These are phyloP conservation scores for Chrysanthemum seticuspe DNA, from an alignment of 129 eudicot genomes.

Conservation along the genomic window DNA sequence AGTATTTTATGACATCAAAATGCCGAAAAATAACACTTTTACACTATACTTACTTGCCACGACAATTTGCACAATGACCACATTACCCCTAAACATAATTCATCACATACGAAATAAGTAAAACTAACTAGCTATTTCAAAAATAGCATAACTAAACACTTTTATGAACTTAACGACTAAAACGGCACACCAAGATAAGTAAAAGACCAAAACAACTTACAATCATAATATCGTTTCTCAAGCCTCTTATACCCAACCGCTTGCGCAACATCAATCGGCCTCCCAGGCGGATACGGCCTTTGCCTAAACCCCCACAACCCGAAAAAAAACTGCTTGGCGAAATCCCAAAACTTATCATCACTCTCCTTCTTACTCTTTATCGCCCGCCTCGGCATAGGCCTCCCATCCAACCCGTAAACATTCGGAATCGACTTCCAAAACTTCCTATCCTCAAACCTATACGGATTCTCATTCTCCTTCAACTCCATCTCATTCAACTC, in stretches of 20 bases:
- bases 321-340: constrained; percentile 78
- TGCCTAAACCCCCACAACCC: constrained; percentile 92
- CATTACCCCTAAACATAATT: too few relatives aligned
- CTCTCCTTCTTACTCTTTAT: constrained; percentile 41
- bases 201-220: constrained; percentile 44
- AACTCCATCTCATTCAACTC: constrained; percentile 63
- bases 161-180: too few relatives aligned
- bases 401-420: constrained; percentile 84
- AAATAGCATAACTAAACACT: too few relatives aligned
- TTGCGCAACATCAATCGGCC: constrained; percentile 91
- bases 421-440: constrained; percentile 70
- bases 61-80: too few relatives aligned
- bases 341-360: constrained; percentile 94
- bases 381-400: constrained; percentile 86
- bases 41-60: too few relatives aligned
- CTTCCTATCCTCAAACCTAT: constrained; percentile 50
- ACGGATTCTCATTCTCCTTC: constrained; percentile 55
- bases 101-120: too few relatives aligned
- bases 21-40: too few relatives aligned
- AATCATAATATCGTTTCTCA: constrained; percentile 80
- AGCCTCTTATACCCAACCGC: constrained; percentile 80
- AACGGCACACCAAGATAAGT: too few relatives aligned
- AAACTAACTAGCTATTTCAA: too few relatives aligned
- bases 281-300: constrained; percentile 86
- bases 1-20: too few relatives aligned